Evolutionary conservation across 129 eudicot genomes (phyloP).

Genomic region (Helianthus tuberosus): DNA sequence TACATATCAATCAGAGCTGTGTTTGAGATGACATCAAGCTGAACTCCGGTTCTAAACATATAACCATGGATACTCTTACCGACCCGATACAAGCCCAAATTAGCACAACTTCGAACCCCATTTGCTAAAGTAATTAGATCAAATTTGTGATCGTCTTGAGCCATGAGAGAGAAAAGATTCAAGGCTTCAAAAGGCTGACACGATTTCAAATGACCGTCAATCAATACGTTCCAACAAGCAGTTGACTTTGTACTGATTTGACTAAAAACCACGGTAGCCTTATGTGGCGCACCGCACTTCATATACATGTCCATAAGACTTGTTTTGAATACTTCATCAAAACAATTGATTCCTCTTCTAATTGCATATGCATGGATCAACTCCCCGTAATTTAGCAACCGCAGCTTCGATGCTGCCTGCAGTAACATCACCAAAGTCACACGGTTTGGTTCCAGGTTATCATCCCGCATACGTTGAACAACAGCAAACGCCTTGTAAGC

Average conservation of each 20-base stretch:
- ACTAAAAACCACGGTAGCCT: conserved; percentile 33
- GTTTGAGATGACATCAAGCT: conserved; percentile 52
- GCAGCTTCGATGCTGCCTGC: conserved; percentile 40
- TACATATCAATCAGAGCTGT: conserved; percentile 64
- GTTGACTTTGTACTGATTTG: conserved; percentile 38
- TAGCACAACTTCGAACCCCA: conserved; percentile 53
- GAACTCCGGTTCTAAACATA: conserved; percentile 40
- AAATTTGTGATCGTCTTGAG: conserved; percentile 30
- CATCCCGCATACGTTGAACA: conserved; percentile 43
- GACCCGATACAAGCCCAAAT: conserved; percentile 36
- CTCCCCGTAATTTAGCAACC: conserved; percentile 42
- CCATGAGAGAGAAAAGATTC: conserved; percentile 46
- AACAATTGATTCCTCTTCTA: conserved; percentile 51
- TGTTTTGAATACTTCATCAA: conserved; percentile 61
- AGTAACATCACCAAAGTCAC: conserved; percentile 67
- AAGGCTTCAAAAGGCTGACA: conserved; percentile 51
- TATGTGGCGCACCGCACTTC: conserved; percentile 42
- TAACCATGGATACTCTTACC: conserved; percentile 65
- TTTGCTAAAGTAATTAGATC: conserved; percentile 59
- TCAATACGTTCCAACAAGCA: conserved; percentile 57
- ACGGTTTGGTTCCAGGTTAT: conserved; percentile 57
- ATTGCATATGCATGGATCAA: conserved; percentile 57
- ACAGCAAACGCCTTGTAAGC: conserved; percentile 41
- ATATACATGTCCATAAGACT: conserved; percentile 65
- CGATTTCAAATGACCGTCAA: conserved; percentile 43